These are phyloP conservation scores for Rhodotorula sp. DNA, from an alignment of 1,284 basidiomycete species.

Conservation along the genomic window DNA sequence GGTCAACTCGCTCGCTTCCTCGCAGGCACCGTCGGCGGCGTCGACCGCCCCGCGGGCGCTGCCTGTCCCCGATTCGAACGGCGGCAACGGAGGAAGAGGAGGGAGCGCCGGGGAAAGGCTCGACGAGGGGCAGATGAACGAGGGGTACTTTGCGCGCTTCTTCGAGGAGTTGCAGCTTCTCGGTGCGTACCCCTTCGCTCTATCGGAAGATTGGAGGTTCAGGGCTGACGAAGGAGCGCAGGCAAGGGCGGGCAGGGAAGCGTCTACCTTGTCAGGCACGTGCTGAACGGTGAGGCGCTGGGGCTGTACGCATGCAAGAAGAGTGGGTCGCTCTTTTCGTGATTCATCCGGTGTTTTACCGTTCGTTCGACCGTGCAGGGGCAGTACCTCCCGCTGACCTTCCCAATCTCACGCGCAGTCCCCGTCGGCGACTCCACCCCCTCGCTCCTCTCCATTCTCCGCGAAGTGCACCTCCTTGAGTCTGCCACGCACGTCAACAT, in stretches of 20 bases:
- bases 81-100: too few relatives aligned
- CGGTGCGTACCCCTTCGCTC: conserved; percentile 2
- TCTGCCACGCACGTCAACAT: conserved; percentile 44
- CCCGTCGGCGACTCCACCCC: conserved; percentile 39
- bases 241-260: conserved; percentile 34
- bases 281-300: conserved; percentile 44
- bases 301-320: conserved; percentile 47
- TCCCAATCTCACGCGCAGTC: conserved; percentile 6
- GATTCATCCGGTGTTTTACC: too few relatives aligned
- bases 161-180: conserved; percentile 42
- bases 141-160: conserved; percentile 44
- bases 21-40: conserved; percentile 21
- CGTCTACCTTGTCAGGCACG: conserved; percentile 44
- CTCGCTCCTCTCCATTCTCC: conserved; percentile 37
- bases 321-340: conserved; percentile 16
- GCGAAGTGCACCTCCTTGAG: conserved; percentile 47
- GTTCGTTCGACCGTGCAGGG: too few relatives aligned
- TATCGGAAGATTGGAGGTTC: too few relatives aligned
- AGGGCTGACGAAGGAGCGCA: not conserved
- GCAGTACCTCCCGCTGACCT: fast-evolving
- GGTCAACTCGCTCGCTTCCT: conserved; percentile 27
- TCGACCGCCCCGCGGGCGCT: conserved; percentile 8
- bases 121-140: conserved; percentile 31
- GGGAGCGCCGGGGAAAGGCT: conserved; percentile 1
- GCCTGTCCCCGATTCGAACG: not conserved